phyloP scores from a whole-genome alignment of 352 stramenopile species.

The Phytopythium boreale region DNA sequence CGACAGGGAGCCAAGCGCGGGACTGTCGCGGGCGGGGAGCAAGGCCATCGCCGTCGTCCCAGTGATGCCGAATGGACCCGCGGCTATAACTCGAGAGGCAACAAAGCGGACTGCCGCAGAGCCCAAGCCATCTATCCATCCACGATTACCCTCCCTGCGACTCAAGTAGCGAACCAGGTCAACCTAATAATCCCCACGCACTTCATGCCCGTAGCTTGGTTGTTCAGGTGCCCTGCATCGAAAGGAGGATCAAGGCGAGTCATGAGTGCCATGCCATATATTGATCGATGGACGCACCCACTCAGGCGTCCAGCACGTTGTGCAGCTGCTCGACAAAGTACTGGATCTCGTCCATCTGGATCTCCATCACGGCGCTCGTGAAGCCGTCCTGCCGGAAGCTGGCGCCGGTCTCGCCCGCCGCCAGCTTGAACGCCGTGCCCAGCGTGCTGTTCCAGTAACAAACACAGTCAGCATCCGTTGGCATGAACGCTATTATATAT shows the following conservation, averaged over 20 bases:
- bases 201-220: not conserved
- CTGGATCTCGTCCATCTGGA: conserved; percentile 92
- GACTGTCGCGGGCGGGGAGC: not conserved
- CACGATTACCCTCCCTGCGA: not conserved
- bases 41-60: not conserved
- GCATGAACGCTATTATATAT: not conserved
- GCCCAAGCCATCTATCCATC: not conserved
- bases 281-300: not conserved
- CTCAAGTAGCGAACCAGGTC: not conserved
- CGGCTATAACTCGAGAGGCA: not conserved
- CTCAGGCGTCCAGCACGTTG: conserved; percentile 86
- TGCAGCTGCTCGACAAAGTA: conserved; percentile 96
- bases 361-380: conserved; percentile 95
- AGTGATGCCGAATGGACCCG: not conserved
- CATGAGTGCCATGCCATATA: not conserved
- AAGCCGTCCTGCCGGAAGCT: conserved; percentile 95
- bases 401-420: conserved; percentile 90
- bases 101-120: not conserved
- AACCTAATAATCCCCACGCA: not conserved
- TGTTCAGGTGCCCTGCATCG: not conserved
- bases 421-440: conserved; percentile 92
- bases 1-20: not conserved
- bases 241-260: not conserved
- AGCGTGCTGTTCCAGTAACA: conserved; percentile 57
- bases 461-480: conserved; percentile 4